phyloP scores from a whole-genome alignment of 805 yeast species.

The Cyberlindnera euphorbiae region DNA sequence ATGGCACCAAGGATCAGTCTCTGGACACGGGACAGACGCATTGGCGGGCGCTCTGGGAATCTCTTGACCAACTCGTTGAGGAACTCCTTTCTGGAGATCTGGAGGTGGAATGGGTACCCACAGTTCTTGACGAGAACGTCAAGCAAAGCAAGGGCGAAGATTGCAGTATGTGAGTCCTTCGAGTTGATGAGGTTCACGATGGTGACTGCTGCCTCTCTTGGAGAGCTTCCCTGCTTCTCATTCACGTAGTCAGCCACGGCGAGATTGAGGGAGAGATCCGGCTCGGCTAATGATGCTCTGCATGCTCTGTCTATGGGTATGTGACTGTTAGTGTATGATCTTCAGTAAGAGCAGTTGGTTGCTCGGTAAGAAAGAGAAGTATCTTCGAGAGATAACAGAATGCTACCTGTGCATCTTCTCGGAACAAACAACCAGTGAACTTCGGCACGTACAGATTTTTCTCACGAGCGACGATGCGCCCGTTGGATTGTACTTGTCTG shows the following conservation, averaged over 20 bases:
- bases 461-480: slow-evolving; percentile 32
- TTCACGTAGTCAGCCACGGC: slow-evolving; percentile 93
- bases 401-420: too few relatives aligned
- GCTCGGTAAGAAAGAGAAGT: too few relatives aligned
- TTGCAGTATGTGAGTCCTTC: slow-evolving; percentile 77
- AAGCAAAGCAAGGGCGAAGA: slow-evolving; percentile 74
- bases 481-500: slow-evolving; percentile 21
- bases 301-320: slow-evolving; percentile 66
- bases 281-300: slow-evolving; percentile 74
- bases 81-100: slow-evolving; percentile 91
- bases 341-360: too few relatives aligned
- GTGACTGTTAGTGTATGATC: slow-evolving; percentile 2
- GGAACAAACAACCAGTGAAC: too few relatives aligned
- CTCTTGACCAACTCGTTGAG: slow-evolving; percentile 86
- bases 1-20: slow-evolving; percentile 81
- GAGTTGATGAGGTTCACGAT: slow-evolving; percentile 79
- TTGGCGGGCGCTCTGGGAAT: slow-evolving; percentile 93
- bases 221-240: slow-evolving; percentile 84
- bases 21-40: slow-evolving; percentile 78
- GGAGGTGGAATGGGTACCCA: slow-evolving; percentile 95
- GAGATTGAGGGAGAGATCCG: slow-evolving; percentile 80
- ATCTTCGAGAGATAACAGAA: too few relatives aligned
- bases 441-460: slow-evolving; percentile 33
- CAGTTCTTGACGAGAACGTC: slow-evolving; percentile 95
- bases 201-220: slow-evolving; percentile 88